A percentile compares a stretch with the other conserved stretches of the same genome.
phyloP scores from a whole-genome alignment of 345 rosid genomes.

The Lepidium africanum region DNA sequence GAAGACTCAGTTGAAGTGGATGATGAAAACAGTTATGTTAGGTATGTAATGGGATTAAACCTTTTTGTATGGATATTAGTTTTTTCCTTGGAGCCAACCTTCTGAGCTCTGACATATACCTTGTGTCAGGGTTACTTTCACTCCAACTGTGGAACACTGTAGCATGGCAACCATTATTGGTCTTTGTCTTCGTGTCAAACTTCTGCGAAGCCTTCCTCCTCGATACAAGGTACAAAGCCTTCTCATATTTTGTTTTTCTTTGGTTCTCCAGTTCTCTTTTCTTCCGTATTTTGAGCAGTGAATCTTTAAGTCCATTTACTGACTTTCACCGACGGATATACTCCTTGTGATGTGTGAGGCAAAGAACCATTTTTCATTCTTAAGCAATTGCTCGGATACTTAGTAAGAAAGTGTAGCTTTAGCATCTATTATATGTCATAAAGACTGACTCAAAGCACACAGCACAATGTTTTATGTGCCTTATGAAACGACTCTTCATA shows the following conservation, averaged over 20 bases:
- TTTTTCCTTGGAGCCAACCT: not conserved
- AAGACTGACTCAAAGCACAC: not conserved
- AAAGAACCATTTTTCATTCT: no score
- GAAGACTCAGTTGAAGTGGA: conserved; percentile 89
- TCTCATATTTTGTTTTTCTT: not conserved
- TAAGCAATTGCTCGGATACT: not conserved
- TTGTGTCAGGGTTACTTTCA: conserved; percentile 51
- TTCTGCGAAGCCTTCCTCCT: conserved; percentile 58
- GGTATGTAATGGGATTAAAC: conserved; percentile 27
- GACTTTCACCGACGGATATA: not conserved
- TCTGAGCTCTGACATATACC: not conserved
- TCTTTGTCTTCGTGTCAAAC: no score
- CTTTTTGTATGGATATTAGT: not conserved
- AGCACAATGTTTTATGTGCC: not conserved
- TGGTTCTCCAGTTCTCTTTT: not conserved
- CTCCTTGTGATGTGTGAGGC: no score
- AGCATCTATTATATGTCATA: not conserved
- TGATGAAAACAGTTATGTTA: conserved; percentile 55
- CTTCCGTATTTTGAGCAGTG: not conserved
- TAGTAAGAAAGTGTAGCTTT: not conserved
- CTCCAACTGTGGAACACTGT: no score
- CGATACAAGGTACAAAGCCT: conserved; percentile 69
- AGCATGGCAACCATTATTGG: no score
- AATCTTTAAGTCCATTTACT: not conserved
- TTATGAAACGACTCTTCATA: not conserved